Conservation (phyloP, 129 eudicot genomes). For the Chrysanthemum seticuspe region DNA sequence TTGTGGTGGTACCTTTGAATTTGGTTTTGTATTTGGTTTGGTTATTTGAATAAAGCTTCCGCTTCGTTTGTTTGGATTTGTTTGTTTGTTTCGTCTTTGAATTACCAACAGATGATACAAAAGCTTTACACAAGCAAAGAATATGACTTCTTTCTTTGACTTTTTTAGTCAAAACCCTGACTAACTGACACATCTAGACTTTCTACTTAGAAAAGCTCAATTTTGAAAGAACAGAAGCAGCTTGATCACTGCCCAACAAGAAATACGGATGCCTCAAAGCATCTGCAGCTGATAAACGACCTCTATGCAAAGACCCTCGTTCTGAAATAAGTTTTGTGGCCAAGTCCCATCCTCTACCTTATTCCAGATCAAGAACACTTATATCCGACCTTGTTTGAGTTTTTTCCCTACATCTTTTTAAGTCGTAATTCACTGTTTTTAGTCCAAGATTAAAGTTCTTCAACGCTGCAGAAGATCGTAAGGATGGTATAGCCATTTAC, state of each 20-base stretch:
- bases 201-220: conserved; percentile 62
- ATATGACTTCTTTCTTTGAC: conserved; percentile 3
- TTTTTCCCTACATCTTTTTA: conserved; percentile 77
- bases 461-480: conserved; percentile 76
- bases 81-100: no score
- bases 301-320: conserved; percentile 70
- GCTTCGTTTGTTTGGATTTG: no score
- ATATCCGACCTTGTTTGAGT: conserved; percentile 73
- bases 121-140: no score
- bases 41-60: no score
- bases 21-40: no score
- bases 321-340: conserved; percentile 86
- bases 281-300: conserved; percentile 90
- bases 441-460: conserved; percentile 83
- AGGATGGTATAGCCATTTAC: conserved; percentile 87
- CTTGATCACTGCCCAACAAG: conserved; percentile 94
- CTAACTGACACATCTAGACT: not conserved
- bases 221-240: conserved; percentile 92
- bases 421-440: conserved; percentile 72
- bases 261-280: conserved; percentile 97
- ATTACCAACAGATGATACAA: no score
- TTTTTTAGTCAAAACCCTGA: conserved; percentile 19
- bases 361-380: conserved; percentile 81
- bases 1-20: no score
- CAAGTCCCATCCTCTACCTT: conserved; percentile 97